These are phyloP conservation scores for Talaromyces sp. DNA, from an alignment of 2,329 filamentous ascomycete genomes.

Conservation along the genomic window DNA sequence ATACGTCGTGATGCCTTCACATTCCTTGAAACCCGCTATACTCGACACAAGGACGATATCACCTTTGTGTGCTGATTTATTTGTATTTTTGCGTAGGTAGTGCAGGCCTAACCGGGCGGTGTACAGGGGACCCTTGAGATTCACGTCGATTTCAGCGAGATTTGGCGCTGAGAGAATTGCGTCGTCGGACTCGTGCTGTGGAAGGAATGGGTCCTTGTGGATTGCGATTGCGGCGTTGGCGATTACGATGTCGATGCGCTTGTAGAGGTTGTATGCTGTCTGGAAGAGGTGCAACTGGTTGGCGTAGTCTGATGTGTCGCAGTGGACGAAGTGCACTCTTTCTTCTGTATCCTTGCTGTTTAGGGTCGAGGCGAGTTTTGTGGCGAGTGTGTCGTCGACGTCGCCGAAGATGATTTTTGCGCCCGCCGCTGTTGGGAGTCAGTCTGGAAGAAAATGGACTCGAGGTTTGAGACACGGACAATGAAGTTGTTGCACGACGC, in stretches of 20 bases:
- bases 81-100: neutral
- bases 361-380: constrained; percentile 6
- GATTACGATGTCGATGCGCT: constrained; percentile 26
- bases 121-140: neutral
- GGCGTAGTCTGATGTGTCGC: neutral
- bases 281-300: constrained; percentile 20
- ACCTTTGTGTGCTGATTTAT: neutral
- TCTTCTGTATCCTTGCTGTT: neutral
- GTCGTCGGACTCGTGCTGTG: constrained; percentile 12
- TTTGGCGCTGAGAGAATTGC: neutral
- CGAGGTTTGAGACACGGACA: neutral
- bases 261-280: constrained; percentile 20
- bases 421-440: constrained; percentile 8
- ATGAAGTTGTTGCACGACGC: neutral
- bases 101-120: neutral
- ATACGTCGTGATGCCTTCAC: constrained; percentile 21
- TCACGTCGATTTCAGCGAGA: neutral
- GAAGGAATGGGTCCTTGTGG: constrained; percentile 22
- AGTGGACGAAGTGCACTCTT: constrained; percentile 1
- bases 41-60: neutral
- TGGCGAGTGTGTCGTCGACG: constrained; percentile 10
- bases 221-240: constrained; percentile 25
- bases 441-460: neutral
- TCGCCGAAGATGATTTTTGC: constrained; percentile 19
- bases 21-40: constrained; percentile 10